Evolutionary conservation across 2,329 filamentous ascomycete species (phyloP).

Genomic region (Cladophialophora exuberans): DNA sequence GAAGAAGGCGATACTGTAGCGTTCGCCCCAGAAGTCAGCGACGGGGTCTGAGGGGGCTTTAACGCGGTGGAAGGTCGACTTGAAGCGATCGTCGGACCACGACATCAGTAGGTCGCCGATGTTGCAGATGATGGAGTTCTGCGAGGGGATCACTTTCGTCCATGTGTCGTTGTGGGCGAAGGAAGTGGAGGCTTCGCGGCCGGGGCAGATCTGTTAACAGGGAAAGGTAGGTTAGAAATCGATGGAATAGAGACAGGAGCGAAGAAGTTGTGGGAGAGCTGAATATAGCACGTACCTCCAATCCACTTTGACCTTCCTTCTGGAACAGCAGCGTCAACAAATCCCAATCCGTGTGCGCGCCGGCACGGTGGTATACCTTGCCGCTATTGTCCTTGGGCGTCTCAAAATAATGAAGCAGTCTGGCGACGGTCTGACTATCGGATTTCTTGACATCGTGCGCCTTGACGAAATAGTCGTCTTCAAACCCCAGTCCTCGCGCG

Average conservation of each 20-base stretch:
- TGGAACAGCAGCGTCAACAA: conserved; percentile 67
- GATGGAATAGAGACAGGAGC: background rate
- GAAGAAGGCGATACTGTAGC: conserved; percentile 69
- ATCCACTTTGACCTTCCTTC: conserved; percentile 60
- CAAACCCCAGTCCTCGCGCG: conserved; percentile 60
- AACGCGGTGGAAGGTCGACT: conserved; percentile 67
- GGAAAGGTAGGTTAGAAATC: background rate
- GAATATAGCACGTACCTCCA: conserved; percentile 37
- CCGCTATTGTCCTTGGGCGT: conserved; percentile 37
- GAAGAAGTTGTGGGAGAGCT: background rate
- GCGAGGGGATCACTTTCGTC: conserved; percentile 60
- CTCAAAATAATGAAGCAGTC: conserved; percentile 62
- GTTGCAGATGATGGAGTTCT: conserved; percentile 64
- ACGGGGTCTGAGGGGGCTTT: conserved; percentile 61
- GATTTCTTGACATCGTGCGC: conserved; percentile 55
- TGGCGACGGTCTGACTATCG: conserved; percentile 59
- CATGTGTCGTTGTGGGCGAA: conserved; percentile 64
- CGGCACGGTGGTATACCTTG: conserved; percentile 50
- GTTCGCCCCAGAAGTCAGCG: conserved; percentile 60
- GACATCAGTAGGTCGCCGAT: conserved; percentile 63
- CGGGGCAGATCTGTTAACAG: conserved; percentile 22
- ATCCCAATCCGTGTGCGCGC: conserved; percentile 67
- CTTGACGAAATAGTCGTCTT: conserved; percentile 59
- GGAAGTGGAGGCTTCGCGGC: conserved; percentile 61
- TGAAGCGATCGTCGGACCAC: conserved; percentile 66